Percentiles rank a stretch among this genome's conserved stretches.
These are phyloP conservation scores for Seminavis robusta DNA, from an alignment of 108 stramenopile species.

Conservation along the genomic window DNA sequence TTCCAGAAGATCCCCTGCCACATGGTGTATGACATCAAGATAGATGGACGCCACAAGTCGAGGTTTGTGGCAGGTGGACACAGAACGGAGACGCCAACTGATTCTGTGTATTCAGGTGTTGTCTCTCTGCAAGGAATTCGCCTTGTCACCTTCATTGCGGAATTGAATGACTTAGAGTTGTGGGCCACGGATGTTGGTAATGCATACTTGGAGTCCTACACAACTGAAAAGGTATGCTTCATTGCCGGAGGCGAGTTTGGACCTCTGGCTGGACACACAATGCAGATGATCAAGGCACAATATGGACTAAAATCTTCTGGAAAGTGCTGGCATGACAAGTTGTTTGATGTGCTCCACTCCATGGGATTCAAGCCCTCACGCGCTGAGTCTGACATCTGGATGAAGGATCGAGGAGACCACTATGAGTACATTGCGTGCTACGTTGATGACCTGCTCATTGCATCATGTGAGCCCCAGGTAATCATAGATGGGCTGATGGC, in stretches of 20 bases:
- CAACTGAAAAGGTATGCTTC: conserved; percentile 24
- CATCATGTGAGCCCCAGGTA: conserved; percentile 1
- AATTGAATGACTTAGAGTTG: conserved; percentile 21
- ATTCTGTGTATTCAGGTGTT: conserved; percentile 23
- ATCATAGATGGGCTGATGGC: conserved; percentile 1
- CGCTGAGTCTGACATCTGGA: conserved; percentile 34
- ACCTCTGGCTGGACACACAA: conserved; percentile 4
- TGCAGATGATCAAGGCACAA: conserved; percentile 16
- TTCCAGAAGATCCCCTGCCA: conserved; percentile 23
- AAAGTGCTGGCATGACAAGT: conserved; percentile 8
- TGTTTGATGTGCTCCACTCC: neutral
- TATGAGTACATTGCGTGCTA: conserved; percentile 21
- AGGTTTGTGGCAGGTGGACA: conserved; percentile 25
- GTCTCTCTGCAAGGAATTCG: conserved; percentile 13
- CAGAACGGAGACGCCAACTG: conserved; percentile 14
- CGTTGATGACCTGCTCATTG: conserved; percentile 24
- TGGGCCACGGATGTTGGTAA: conserved; percentile 23
- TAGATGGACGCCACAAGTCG: conserved; percentile 14
- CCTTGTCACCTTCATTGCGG: conserved; percentile 13
- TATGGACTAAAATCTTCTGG: conserved; percentile 21
- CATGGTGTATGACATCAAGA: conserved; percentile 22
- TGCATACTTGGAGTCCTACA: conserved; percentile 18
- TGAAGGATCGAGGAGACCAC: conserved; percentile 2
- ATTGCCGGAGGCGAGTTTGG: conserved; percentile 41
- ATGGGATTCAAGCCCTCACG: conserved; percentile 20